These are phyloP conservation scores for Hura crepitans DNA, from an alignment of 441 rosid genomes.

Conservation along the genomic window DNA sequence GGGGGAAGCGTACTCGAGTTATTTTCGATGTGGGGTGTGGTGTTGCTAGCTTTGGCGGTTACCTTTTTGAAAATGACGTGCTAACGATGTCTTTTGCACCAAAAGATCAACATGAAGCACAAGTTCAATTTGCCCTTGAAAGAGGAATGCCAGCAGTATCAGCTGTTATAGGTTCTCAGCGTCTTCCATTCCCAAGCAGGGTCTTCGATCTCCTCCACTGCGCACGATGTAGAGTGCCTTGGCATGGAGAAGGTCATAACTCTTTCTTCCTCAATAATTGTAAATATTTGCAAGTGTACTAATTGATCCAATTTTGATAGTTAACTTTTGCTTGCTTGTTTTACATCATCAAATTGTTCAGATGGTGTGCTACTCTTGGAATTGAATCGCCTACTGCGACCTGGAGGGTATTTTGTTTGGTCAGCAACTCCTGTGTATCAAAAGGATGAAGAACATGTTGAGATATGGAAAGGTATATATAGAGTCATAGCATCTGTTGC, in stretches of 20 bases:
- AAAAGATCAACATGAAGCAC: slow-evolving; percentile 94
- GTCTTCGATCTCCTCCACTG: slow-evolving; percentile 87
- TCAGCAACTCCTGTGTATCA: slow-evolving; percentile 95
- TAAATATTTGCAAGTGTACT: too few relatives aligned
- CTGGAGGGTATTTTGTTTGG: slow-evolving; percentile 93
- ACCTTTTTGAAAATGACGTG: slow-evolving; percentile 77
- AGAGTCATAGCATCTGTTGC: neutral
- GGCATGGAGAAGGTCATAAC: slow-evolving; percentile 66
- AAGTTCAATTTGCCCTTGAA: slow-evolving; percentile 90
- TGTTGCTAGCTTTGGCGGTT: slow-evolving; percentile 93
- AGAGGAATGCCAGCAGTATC: slow-evolving; percentile 90
- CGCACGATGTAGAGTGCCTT: slow-evolving; percentile 93
- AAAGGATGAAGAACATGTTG: slow-evolving; percentile 61
- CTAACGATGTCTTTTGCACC: slow-evolving; percentile 94
- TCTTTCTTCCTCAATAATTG: too few relatives aligned
- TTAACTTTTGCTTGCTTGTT: neutral
- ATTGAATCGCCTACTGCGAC: slow-evolving; percentile 73
- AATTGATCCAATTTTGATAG: too few relatives aligned
- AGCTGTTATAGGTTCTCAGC: slow-evolving; percentile 88
- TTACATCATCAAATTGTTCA: slow-evolving; percentile 9
- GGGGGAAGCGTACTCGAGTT: slow-evolving; percentile 81
- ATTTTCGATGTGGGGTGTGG: slow-evolving; percentile 92
- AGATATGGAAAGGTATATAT: slow-evolving; percentile 70
- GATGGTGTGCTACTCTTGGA: slow-evolving; percentile 79
- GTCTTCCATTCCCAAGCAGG: slow-evolving; percentile 78